phyloP scores from a whole-genome alignment of 495 filamentous ascomycete genomes.

The Acidiella bohemica region DNA sequence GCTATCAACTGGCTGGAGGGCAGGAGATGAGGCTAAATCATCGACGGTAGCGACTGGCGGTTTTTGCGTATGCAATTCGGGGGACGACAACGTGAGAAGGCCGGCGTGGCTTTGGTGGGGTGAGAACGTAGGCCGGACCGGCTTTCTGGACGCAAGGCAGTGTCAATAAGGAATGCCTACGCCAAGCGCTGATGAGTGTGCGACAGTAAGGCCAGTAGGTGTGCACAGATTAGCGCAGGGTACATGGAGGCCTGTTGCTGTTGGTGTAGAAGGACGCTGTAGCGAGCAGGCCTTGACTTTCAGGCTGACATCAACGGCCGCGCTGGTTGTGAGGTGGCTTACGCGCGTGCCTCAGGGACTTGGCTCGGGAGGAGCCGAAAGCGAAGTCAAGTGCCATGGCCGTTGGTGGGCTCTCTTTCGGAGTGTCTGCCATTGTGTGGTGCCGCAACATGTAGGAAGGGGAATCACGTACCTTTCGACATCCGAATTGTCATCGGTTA shows the following conservation, averaged over 20 bases:
- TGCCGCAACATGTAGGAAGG: background rate
- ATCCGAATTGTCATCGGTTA: slow-evolving; percentile 56
- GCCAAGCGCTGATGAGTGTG: no score
- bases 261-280: no score
- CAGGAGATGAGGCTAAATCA: background rate
- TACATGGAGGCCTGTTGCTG: no score
- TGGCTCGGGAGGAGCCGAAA: background rate
- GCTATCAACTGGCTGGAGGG: background rate
- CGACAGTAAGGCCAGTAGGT: no score
- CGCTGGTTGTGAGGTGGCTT: no score
- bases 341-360: no score
- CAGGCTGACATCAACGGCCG: no score
- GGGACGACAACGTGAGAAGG: slow-evolving; percentile 71
- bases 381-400: no score
- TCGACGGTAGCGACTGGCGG: slow-evolving; percentile 18
- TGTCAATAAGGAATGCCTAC: slow-evolving; percentile 18
- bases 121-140: slow-evolving; percentile 43
- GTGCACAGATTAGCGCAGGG: no score
- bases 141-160: slow-evolving; percentile 31
- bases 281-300: no score
- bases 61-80: slow-evolving; percentile 38
- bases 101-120: slow-evolving; percentile 65
- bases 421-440: no score
- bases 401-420: no score
- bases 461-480: slow-evolving; percentile 46